Evolutionary conservation across 2,329 filamentous ascomycete genomes (phyloP).

Genomic region (Arthroderma uncinatum): DNA sequence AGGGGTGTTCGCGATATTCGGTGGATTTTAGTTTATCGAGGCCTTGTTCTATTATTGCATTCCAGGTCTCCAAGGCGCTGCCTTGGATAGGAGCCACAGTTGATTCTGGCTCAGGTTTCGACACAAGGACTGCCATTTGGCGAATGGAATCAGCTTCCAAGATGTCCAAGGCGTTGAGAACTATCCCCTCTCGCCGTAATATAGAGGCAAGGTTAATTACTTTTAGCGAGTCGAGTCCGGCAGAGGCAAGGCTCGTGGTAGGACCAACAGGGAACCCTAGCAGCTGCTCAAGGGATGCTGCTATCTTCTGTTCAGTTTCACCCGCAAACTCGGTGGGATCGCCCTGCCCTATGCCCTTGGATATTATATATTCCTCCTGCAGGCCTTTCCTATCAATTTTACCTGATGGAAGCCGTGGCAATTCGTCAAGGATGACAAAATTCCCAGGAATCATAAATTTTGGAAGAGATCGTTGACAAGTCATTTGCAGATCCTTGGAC

Average conservation of each 20-base stretch:
- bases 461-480: slow-evolving; percentile 65
- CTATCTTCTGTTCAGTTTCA: slow-evolving; percentile 26
- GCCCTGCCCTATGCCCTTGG: slow-evolving; percentile 17
- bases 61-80: slow-evolving; percentile 13
- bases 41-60: slow-evolving; percentile 19
- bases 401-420: slow-evolving; percentile 70
- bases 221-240: slow-evolving; percentile 56
- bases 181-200: slow-evolving; percentile 48
- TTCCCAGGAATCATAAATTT: slow-evolving; percentile 74
- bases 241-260: slow-evolving; percentile 38
- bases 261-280: slow-evolving; percentile 31
- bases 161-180: slow-evolving; percentile 49
- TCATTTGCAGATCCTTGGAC: slow-evolving; percentile 40
- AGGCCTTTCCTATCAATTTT: slow-evolving; percentile 66
- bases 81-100: slow-evolving; percentile 4
- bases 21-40: slow-evolving; percentile 35
- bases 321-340: slow-evolving; percentile 17
- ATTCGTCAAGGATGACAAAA: slow-evolving; percentile 49
- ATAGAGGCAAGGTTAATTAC: slow-evolving; percentile 54
- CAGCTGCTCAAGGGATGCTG: slow-evolving; percentile 31
- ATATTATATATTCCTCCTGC: slow-evolving; percentile 41
- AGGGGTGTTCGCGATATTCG: slow-evolving; percentile 17
- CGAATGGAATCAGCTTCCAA: slow-evolving; percentile 45
- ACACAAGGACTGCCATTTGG: slow-evolving; percentile 24
- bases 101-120: slow-evolving; percentile 9